Evolutionary conservation across 352 stramenopile genomes (phyloP).

Genomic region (Globisporangium cederbergense): DNA sequence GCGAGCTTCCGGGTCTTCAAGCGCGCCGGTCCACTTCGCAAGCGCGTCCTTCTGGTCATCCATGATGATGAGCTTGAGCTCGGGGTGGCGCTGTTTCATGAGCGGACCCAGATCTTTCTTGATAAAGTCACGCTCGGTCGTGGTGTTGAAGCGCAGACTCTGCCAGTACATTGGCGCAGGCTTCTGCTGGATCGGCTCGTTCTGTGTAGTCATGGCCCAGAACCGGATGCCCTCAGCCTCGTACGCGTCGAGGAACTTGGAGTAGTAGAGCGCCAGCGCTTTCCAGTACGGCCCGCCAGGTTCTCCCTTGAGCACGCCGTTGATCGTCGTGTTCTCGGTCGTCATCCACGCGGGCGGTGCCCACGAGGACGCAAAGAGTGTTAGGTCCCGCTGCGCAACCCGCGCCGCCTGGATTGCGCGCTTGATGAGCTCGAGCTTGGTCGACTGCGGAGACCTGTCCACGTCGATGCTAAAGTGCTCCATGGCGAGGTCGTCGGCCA

Average conservation of each 20-base stretch:
- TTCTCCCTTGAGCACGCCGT: slow-evolving; percentile 41
- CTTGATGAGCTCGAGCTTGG: slow-evolving; percentile 40
- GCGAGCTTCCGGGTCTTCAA: slow-evolving; percentile 31
- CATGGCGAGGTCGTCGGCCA: slow-evolving; percentile 37
- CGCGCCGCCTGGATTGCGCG: slow-evolving; percentile 21
- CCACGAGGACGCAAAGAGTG: slow-evolving; percentile 74
- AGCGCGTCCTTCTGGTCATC: slow-evolving; percentile 75
- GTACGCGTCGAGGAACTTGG: slow-evolving; percentile 78
- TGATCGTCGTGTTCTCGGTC: slow-evolving; percentile 40
- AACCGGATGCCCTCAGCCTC: slow-evolving; percentile 44
- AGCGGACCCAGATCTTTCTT: slow-evolving; percentile 63
- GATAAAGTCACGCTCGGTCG: slow-evolving; percentile 52
- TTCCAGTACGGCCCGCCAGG: slow-evolving; percentile 40
- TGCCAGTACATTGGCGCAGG: slow-evolving; percentile 40
- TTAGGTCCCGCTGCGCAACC: slow-evolving; percentile 28
- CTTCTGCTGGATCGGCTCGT: slow-evolving; percentile 51
- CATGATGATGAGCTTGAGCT: slow-evolving; percentile 71
- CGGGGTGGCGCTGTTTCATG: slow-evolving; percentile 54
- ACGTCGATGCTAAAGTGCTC: slow-evolving; percentile 66
- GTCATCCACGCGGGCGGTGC: slow-evolving; percentile 82
- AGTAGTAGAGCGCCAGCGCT: slow-evolving; percentile 74
- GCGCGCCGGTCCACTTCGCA: slow-evolving; percentile 27
- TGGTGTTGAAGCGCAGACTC: slow-evolving; percentile 33
- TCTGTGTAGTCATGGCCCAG: slow-evolving; percentile 76
- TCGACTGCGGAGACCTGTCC: slow-evolving; percentile 39